phyloP scores from a whole-genome alignment of 2,329 filamentous ascomycete genomes.

The Alternaria infectoria region DNA sequence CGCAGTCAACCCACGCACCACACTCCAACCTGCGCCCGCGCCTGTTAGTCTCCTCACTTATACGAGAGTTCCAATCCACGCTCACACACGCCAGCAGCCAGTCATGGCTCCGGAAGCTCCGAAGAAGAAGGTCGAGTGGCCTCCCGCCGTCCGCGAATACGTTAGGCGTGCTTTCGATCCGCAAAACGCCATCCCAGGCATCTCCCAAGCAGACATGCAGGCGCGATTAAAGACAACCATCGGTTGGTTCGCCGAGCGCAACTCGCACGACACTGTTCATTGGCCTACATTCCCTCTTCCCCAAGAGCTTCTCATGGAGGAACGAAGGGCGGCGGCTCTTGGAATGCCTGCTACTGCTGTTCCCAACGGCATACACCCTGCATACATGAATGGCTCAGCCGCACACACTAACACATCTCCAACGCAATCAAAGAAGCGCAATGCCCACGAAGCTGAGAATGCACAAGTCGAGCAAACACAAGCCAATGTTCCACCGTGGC shows the following conservation, averaged over 20 bases:
- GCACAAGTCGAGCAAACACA: constrained; percentile 59
- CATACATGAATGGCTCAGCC: constrained; percentile 22
- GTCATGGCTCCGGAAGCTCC: constrained; percentile 19
- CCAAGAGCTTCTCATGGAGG: constrained; percentile 79
- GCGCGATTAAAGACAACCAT: constrained; percentile 85
- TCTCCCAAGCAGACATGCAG: constrained; percentile 73
- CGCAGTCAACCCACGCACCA: constrained; percentile 53
- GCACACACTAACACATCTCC: constrained; percentile 40
- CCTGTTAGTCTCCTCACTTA: constrained; percentile 23
- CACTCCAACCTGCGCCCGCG: constrained; percentile 30
- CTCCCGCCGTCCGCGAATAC: constrained; percentile 81
- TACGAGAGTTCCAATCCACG: neutral
- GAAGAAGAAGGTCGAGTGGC: constrained; percentile 73
- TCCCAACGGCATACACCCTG: constrained; percentile 27
- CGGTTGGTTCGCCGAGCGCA: constrained; percentile 76
- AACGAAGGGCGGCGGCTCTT: constrained; percentile 50
- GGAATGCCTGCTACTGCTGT: constrained; percentile 35
- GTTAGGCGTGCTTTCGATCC: constrained; percentile 87
- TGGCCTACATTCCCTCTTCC: constrained; percentile 86
- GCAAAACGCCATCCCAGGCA: constrained; percentile 61
- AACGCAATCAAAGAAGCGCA: constrained; percentile 75
- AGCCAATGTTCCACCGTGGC: constrained; percentile 70
- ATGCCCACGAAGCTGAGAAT: constrained; percentile 68
- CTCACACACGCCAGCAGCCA: constrained; percentile 26
- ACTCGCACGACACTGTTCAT: constrained; percentile 74